A percentile compares a stretch with the other conserved stretches of the same genome.
Evolutionary conservation across 306 rosid genomes (phyloP).

Genomic region (Chamaecrista fasciculata): DNA sequence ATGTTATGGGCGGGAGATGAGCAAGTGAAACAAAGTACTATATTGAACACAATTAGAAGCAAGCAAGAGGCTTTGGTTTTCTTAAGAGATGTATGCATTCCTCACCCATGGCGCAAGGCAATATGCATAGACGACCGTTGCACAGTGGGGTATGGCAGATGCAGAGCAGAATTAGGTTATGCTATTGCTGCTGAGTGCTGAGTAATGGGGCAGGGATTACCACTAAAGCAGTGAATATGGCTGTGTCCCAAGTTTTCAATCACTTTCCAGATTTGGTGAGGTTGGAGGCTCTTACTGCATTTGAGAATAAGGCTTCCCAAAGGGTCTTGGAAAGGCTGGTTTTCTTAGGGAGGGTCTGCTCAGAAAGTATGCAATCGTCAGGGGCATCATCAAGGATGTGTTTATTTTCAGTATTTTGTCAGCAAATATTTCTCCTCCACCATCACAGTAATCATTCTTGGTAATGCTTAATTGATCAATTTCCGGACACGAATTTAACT

Average conservation of each 20-base stretch:
- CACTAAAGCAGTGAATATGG: slow-evolving; percentile 44
- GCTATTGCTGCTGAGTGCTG: slow-evolving; percentile 40
- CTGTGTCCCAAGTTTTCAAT: slow-evolving; percentile 42
- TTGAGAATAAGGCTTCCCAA: slow-evolving; percentile 54
- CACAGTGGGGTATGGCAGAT: slow-evolving; percentile 50
- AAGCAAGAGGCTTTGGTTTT: slow-evolving; percentile 51
- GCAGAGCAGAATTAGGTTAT: slow-evolving; percentile 55
- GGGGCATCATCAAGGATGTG: slow-evolving; percentile 44
- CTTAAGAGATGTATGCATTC: slow-evolving; percentile 59
- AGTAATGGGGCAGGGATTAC: slow-evolving; percentile 65
- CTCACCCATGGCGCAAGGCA: slow-evolving; percentile 62
- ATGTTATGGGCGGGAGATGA: slow-evolving; percentile 60
- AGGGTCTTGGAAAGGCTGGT: slow-evolving; percentile 66
- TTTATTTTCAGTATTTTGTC: slow-evolving; percentile 42
- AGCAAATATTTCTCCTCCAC: slow-evolving; percentile 25
- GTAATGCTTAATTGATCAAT: no score
- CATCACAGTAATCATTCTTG: no score
- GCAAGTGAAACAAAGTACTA: slow-evolving; percentile 32
- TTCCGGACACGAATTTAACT: not conserved
- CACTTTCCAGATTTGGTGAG: slow-evolving; percentile 47
- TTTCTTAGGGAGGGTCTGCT: slow-evolving; percentile 57
- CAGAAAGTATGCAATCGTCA: slow-evolving; percentile 42
- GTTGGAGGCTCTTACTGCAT: slow-evolving; percentile 40
- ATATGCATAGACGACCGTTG: slow-evolving; percentile 52
- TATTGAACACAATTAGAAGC: slow-evolving; percentile 38